Base-by-base conservation (phyloP, 2,329 filamentous ascomycete genomes). In the Cladorrhinum sp. region DNA sequence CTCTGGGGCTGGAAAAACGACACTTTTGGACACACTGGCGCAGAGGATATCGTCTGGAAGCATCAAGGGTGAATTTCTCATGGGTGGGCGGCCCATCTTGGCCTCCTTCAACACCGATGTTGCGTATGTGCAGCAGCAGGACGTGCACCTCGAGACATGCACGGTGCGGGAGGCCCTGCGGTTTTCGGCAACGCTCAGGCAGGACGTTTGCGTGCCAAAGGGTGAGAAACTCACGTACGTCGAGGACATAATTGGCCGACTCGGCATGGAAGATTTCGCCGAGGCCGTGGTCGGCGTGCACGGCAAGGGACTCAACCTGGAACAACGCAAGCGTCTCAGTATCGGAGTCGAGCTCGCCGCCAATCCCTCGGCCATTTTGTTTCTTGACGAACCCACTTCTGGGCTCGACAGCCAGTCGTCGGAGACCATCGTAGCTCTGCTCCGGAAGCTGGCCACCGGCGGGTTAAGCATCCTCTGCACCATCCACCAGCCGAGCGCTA, bases 71-170 rank as follows among this genome's bases (percentile, higher is more conserved):
- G 82, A 86, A 60, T 86, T 87, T 80, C 73, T 87, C 14, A 83
- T 88, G 14, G 83, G 87, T 63, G 85, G 85, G 8, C 14, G 16
- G 1, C 21, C 50, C 3, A 59, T 28, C 1, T 55, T 50, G 20
- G 36, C 36, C 0, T 91, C 88, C 0, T 96, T 96, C 80, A 91
- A 95, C 73, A 87, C 91, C 62, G 92, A 93, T 76, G 94, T 90
- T 0, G 92, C 91, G 55, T 96, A 95, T 68, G 92, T 92, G 39
- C 90, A 96, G 71, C 92, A 96, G 72, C 90, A 95, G 72, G 92
- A 96, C 82, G 80, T 96, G 8, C 92, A 96, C 72, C 79, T 95
- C 39, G 80, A 86, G 39, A 95, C 91, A 0, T 85, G 86, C 0
- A 96, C 92, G 1, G 91, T 96, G 30, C 86, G 92, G 62, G 92